Conservation (phyloP, 2,329 filamentous ascomycete species). For the Curvularia sp. region DNA sequence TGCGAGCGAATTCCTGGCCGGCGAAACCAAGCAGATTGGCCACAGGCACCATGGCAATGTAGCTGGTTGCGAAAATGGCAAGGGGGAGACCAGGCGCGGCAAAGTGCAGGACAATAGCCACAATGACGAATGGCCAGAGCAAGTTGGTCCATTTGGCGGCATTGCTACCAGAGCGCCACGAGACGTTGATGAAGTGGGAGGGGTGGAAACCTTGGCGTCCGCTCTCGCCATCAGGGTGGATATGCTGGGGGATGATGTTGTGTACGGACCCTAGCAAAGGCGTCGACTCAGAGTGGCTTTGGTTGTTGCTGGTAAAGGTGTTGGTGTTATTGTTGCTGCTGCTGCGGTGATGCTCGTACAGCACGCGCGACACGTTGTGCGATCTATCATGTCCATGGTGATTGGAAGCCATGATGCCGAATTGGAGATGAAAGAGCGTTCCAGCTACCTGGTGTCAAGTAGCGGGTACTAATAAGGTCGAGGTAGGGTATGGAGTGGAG, state of each 20-base stretch:
- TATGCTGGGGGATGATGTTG: constrained; percentile 40
- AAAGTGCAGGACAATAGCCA: constrained; percentile 68
- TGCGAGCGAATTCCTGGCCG: constrained; percentile 73
- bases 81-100: constrained; percentile 62
- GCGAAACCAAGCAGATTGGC: constrained; percentile 79
- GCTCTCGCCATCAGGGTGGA: constrained; percentile 67
- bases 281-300: constrained; percentile 32
- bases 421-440: not conserved
- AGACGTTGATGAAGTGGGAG: constrained; percentile 67
- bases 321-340: constrained; percentile 23
- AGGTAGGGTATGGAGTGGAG: not conserved
- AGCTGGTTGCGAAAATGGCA: constrained; percentile 71
- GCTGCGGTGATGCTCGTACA: constrained; percentile 22
- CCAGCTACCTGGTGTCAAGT: not conserved
- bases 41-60: constrained; percentile 78
- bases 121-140: constrained; percentile 76
- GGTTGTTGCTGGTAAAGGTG: constrained; percentile 16
- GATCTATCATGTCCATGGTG: constrained; percentile 18
- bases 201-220: constrained; percentile 71
- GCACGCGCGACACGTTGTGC: constrained; percentile 15
- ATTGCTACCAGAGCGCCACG: constrained; percentile 68
- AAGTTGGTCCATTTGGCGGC: constrained; percentile 72
- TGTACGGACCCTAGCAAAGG: constrained; percentile 35
- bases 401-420: constrained; percentile 17
- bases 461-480: not conserved